Conservation (phyloP, 495 filamentous ascomycete species). For the Xylaria castorea region DNA sequence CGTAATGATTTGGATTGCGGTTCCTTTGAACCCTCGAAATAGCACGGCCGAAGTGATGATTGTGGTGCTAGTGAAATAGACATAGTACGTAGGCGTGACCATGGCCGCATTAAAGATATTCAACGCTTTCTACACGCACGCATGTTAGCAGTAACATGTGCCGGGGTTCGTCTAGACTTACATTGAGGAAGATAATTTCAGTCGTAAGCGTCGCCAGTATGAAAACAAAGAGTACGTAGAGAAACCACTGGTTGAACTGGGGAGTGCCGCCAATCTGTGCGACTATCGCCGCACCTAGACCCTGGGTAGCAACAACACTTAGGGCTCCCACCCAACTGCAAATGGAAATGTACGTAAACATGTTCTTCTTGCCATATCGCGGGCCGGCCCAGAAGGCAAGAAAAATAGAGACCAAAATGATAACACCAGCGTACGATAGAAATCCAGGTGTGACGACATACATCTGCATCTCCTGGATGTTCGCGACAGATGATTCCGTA, state of each 20-base stretch:
- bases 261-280: conserved; percentile 77
- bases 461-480: conserved; percentile 91
- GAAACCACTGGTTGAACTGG: conserved; percentile 98
- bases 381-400: conserved; percentile 86
- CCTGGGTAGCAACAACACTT: conserved; percentile 94
- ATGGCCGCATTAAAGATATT: conserved; percentile 97
- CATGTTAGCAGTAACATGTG: conserved; percentile 4
- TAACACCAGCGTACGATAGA: conserved; percentile 80
- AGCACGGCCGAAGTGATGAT: conserved; percentile 92
- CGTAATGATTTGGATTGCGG: conserved; percentile 78
- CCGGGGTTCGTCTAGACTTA: conserved; percentile 54
- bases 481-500: conserved; percentile 77
- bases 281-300: conserved; percentile 88
- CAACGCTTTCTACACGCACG: conserved; percentile 82
- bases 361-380: conserved; percentile 92
- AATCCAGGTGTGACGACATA: conserved; percentile 91
- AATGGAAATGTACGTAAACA: conserved; percentile 96
- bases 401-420: conserved; percentile 74
- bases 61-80: conserved; percentile 94
- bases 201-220: conserved; percentile 85
- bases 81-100: conserved; percentile 98
- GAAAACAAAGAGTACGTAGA: conserved; percentile 91
- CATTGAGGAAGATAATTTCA: conserved; percentile 95
- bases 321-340: conserved; percentile 94
- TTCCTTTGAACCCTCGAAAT: conserved; percentile 94